Percentiles rank a stretch among this genome's conserved stretches.
These are phyloP conservation scores for Arthrobotrys sinensis DNA, from an alignment of 2,329 filamentous ascomycete species.

Conservation along the genomic window DNA sequence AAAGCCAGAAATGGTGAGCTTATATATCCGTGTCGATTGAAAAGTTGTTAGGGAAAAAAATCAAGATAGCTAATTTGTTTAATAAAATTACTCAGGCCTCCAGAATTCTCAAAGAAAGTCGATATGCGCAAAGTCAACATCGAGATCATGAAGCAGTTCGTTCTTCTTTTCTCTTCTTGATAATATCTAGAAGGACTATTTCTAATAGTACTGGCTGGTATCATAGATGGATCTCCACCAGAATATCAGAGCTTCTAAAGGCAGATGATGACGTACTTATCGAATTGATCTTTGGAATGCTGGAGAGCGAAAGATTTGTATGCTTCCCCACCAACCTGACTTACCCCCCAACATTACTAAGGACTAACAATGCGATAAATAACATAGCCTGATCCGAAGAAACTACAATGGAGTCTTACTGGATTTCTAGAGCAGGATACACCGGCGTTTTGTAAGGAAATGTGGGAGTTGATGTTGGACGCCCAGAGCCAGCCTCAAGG, in stretches of 20 bases:
- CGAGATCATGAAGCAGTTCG: conserved; percentile 96
- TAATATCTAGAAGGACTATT: background rate
- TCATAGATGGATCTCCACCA: conserved; percentile 89
- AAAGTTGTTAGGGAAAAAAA: background rate
- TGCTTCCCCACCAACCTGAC: conserved; percentile 66
- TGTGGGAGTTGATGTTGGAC: conserved; percentile 93
- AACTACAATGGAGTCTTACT: conserved; percentile 91
- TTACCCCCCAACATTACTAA: background rate
- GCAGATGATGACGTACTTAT: conserved; percentile 96
- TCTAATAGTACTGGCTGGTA: background rate
- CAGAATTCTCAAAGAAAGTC: conserved; percentile 94
- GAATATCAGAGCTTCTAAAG: conserved; percentile 88
- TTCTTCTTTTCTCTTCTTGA: conserved; percentile 58
- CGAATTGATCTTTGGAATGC: conserved; percentile 80
- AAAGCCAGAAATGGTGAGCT: conserved; percentile 58
- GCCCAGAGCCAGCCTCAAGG: conserved; percentile 90
- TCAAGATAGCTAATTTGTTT: background rate
- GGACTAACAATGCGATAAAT: conserved; percentile 30
- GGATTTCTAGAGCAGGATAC: conserved; percentile 97
- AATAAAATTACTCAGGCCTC: conserved; percentile 70
- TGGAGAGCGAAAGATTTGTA: conserved; percentile 84
- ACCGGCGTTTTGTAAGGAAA: conserved; percentile 87
- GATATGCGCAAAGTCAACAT: conserved; percentile 98
- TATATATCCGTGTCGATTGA: background rate
- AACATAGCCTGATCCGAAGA: conserved; percentile 90